A percentile compares a stretch with the other conserved stretches of the same genome.
These are phyloP conservation scores for Russula sp. DNA, from an alignment of 768 basidiomycete species.

Conservation along the genomic window DNA sequence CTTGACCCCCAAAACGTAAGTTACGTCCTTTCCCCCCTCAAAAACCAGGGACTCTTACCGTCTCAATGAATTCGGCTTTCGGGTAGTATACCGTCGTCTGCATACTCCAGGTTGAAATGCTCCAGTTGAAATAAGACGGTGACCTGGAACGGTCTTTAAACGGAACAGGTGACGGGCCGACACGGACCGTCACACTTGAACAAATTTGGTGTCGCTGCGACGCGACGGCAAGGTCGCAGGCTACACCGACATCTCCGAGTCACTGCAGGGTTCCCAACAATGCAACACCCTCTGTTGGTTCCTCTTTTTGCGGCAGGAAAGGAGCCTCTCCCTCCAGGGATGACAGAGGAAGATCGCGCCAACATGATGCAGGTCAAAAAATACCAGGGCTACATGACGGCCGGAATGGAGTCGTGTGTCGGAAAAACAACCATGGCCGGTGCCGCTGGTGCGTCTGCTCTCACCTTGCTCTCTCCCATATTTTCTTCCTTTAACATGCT, in stretches of 20 bases:
- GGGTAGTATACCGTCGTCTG: conserved; percentile 76
- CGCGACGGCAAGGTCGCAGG: too few relatives aligned
- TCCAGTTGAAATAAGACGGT: not conserved
- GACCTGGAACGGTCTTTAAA: not conserved
- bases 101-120: conserved; percentile 48
- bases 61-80: conserved; percentile 85
- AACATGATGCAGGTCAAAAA: conserved; percentile 67
- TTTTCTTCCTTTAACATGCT: conserved; percentile 15
- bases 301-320: conserved; percentile 83
- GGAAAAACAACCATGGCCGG: conserved; percentile 81
- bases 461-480: not conserved
- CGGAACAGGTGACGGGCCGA: not conserved
- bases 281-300: conserved; percentile 45
- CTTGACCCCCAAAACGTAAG: conserved; percentile 40
- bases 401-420: conserved; percentile 83
- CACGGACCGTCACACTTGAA: not conserved
- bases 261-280: conserved; percentile 15
- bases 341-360: conserved; percentile 74
- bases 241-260: not conserved
- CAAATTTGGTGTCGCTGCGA: not conserved
- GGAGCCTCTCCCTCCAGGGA: conserved; percentile 83
- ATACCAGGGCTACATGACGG: conserved; percentile 66
- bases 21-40: not conserved
- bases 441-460: conserved; percentile 62
- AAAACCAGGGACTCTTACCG: conserved; percentile 39